These are phyloP conservation scores for Helminthosporium solani DNA, from an alignment of 2,329 filamentous ascomycete genomes.

Conservation along the genomic window DNA sequence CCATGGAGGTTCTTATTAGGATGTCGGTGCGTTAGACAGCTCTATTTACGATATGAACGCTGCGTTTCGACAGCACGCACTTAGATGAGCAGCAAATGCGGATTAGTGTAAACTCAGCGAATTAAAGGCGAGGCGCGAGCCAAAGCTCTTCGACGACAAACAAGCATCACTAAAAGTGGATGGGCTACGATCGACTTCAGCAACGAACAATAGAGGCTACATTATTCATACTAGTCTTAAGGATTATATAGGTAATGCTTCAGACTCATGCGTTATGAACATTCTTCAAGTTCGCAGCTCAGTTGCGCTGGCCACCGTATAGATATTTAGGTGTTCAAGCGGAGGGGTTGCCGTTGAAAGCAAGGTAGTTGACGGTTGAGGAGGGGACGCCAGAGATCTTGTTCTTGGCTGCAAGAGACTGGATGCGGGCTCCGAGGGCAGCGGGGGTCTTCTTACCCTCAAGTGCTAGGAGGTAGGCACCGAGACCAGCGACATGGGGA, in stretches of 20 bases:
- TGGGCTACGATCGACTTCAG: neutral
- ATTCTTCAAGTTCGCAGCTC: neutral
- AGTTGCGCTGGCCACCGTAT: no score
- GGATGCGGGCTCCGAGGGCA: conserved; percentile 52
- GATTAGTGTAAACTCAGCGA: neutral
- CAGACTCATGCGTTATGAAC: neutral
- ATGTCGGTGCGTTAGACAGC: neutral
- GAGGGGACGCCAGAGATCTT: conserved; percentile 46
- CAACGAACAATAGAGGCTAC: neutral
- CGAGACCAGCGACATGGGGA: conserved; percentile 70
- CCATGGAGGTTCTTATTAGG: neutral
- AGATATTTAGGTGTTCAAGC: conserved; percentile 18
- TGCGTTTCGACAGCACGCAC: neutral
- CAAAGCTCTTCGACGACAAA: neutral
- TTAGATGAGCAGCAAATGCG: neutral
- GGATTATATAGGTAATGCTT: neutral
- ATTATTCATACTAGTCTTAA: neutral
- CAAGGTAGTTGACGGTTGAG: conserved; percentile 55
- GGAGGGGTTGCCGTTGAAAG: conserved; percentile 53
- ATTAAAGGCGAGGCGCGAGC: neutral
- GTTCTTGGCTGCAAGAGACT: conserved; percentile 45
- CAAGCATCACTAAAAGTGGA: neutral
- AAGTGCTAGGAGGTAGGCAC: conserved; percentile 64
- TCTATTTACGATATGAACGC: neutral
- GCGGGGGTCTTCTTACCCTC: conserved; percentile 49